phyloP scores from a whole-genome alignment of 225 moss, liverwort and hornwort species.

The Thuidium tamariscinum region DNA sequence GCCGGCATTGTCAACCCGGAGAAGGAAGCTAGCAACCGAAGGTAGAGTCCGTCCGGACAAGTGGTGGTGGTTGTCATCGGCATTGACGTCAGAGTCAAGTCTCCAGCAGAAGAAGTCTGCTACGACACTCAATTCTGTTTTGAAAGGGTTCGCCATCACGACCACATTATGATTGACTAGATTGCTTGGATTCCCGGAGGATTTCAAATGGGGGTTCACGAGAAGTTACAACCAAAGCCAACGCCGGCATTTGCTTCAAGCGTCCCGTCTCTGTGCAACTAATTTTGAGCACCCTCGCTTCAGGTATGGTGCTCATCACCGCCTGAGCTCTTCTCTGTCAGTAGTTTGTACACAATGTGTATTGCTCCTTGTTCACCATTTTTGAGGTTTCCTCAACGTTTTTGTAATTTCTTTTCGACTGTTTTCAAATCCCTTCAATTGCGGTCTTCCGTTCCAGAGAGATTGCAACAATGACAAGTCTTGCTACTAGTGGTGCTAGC shows the following conservation, averaged over 20 bases:
- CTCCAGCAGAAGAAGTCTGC: background rate
- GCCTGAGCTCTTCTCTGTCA: background rate
- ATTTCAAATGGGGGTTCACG: background rate
- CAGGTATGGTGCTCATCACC: background rate
- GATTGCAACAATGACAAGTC: background rate
- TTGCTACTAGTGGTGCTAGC: background rate
- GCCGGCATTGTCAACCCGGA: constrained; percentile 4
- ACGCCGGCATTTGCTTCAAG: background rate
- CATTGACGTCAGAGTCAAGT: background rate
- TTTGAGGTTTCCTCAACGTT: background rate
- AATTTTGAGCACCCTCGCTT: background rate
- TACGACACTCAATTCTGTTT: background rate
- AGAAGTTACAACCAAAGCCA: background rate
- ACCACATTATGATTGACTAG: background rate
- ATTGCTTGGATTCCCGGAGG: background rate
- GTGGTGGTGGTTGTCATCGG: background rate
- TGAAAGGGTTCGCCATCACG: background rate
- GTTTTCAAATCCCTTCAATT: background rate
- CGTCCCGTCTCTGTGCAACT: background rate
- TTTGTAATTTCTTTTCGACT: background rate
- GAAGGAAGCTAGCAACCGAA: background rate
- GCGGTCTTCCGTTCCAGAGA: background rate
- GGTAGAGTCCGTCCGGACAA: background rate
- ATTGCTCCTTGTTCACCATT: background rate
- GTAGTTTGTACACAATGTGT: background rate